Evolutionary conservation across 768 basidiomycete genomes (phyloP).

Genomic region (Candolleomyces efflorescens): DNA sequence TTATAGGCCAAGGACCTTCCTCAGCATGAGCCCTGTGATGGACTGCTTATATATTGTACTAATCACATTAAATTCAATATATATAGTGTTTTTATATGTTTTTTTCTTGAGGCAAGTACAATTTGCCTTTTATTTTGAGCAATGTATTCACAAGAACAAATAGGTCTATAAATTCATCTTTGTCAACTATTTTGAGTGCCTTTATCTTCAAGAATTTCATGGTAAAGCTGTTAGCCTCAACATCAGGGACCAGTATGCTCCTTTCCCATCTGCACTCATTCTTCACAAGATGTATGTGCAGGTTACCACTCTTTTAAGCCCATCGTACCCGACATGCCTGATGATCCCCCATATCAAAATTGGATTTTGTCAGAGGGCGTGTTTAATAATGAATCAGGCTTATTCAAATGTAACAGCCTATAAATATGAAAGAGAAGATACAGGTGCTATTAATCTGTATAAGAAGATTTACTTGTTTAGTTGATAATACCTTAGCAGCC

Average conservation of each 20-base stretch:
- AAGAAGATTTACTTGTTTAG: too few relatives aligned
- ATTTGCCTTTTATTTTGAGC: background rate
- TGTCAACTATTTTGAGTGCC: background rate
- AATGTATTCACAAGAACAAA: slow-evolving; percentile 1
- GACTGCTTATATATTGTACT: background rate
- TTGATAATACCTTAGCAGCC: too few relatives aligned
- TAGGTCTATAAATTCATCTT: background rate
- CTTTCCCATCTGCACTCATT: background rate
- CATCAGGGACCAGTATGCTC: background rate
- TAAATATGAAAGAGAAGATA: too few relatives aligned
- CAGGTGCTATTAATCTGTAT: too few relatives aligned
- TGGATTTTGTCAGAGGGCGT: background rate
- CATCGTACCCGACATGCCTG: background rate
- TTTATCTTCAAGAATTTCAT: background rate
- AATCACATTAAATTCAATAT: background rate
- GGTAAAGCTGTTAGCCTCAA: background rate
- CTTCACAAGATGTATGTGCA: background rate
- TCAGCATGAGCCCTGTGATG: background rate
- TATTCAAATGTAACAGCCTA: background rate
- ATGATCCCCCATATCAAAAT: background rate
- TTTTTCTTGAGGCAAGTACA: background rate
- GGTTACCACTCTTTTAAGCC: background rate
- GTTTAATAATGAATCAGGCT: background rate
- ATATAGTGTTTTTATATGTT: background rate
- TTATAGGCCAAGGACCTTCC: background rate